Percentiles rank a stretch among this genome's conserved stretches.
phyloP scores from a whole-genome alignment of 306 rosid genomes.

The Citrullus amarus region DNA sequence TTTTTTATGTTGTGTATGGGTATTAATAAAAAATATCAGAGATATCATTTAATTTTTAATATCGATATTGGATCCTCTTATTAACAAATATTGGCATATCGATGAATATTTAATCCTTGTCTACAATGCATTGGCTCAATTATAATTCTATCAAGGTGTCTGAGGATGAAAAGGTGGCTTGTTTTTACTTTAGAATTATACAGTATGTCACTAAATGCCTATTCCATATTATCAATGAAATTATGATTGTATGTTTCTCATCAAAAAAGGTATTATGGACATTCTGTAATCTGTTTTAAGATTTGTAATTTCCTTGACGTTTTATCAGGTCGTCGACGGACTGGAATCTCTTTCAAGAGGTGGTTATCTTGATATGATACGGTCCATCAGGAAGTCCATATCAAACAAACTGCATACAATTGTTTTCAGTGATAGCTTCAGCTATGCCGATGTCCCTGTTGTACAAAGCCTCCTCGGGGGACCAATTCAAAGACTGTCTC shows the following conservation, averaged over 20 bases:
- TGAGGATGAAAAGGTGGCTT: neutral
- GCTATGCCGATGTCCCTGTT: constrained; percentile 24
- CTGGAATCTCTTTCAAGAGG: constrained; percentile 30
- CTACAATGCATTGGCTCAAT: neutral
- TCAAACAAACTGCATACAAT: constrained; percentile 36
- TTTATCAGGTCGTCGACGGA: constrained; percentile 66
- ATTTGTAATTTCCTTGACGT: constrained; percentile 14
- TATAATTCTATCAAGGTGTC: neutral
- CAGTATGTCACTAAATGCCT: neutral
- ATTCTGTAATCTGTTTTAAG: constrained; percentile 4
- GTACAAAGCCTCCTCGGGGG: constrained; percentile 44
- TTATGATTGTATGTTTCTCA: too few species aligned
- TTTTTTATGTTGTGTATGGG: too few species aligned
- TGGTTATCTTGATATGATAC: constrained; percentile 36
- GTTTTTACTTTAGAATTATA: neutral
- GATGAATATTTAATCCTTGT: neutral
- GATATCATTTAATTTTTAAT: too few species aligned
- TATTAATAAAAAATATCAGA: too few species aligned
- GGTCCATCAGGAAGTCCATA: constrained; percentile 38
- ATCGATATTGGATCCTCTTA: neutral
- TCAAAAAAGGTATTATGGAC: neutral
- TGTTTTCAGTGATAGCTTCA: constrained; percentile 54
- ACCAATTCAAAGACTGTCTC: constrained; percentile 49
- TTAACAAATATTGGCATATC: neutral
- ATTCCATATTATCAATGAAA: too few species aligned